These are phyloP conservation scores for Serendipita sp. DNA, from an alignment of 1,284 basidiomycete genomes.

Conservation along the genomic window DNA sequence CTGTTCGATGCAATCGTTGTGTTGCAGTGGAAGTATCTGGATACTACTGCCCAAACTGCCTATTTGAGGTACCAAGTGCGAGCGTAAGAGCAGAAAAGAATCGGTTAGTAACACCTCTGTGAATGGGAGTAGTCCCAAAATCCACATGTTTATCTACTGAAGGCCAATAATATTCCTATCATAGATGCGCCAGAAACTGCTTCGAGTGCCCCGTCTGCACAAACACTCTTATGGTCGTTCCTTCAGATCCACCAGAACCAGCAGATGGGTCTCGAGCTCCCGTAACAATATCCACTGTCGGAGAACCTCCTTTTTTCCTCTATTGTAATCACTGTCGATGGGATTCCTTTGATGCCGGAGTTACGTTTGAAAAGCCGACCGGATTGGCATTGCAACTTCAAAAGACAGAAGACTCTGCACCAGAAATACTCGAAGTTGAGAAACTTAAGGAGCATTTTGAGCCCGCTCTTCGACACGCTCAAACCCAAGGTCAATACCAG, in stretches of 20 bases:
- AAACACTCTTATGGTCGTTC: constrained; percentile 76
- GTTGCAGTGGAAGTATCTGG: constrained; percentile 86
- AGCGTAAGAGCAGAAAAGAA: constrained; percentile 94
- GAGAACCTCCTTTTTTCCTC: constrained; percentile 80
- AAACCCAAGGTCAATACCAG: constrained; percentile 8
- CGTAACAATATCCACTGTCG: constrained; percentile 39
- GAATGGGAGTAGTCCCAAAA: neutral
- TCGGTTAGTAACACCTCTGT: constrained; percentile 34
- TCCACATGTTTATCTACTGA: constrained; percentile 12
- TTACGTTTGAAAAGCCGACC: constrained; percentile 91
- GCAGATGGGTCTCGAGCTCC: constrained; percentile 36
- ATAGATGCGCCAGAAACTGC: constrained; percentile 91
- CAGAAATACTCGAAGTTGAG: constrained; percentile 79
- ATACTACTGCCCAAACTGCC: constrained; percentile 95
- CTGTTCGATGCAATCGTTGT: constrained; percentile 83
- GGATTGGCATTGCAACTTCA: constrained; percentile 86
- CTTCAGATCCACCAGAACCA: constrained; percentile 65
- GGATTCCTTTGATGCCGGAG: constrained; percentile 82
- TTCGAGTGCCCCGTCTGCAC: constrained; percentile 89
- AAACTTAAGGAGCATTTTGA: constrained; percentile 89
- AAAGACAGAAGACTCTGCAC: constrained; percentile 71
- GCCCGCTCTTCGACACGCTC: constrained; percentile 49
- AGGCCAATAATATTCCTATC: neutral
- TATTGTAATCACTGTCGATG: constrained; percentile 88
- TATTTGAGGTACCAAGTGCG: constrained; percentile 97